These are phyloP conservation scores for Mallotus nudiflorus DNA, from an alignment of 345 rosid species.

Conservation along the genomic window DNA sequence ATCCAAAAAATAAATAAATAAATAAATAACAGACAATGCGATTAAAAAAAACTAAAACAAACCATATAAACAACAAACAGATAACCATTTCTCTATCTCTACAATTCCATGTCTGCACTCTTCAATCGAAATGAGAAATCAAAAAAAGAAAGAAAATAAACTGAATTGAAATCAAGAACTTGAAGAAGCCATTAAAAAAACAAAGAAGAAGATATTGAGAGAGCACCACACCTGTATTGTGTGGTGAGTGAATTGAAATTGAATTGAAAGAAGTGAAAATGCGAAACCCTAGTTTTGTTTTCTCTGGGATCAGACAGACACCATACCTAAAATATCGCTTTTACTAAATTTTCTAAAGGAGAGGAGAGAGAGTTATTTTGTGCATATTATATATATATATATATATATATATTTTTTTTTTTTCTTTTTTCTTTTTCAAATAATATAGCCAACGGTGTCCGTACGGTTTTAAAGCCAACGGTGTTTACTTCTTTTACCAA, in stretches of 20 bases:
- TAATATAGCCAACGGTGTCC: conserved; percentile 2
- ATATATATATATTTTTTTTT: too few relatives aligned
- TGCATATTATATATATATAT: too few relatives aligned
- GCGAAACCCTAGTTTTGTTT: conserved; percentile 19
- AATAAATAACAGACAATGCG: neutral
- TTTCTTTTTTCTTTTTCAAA: neutral
- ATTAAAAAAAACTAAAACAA: neutral
- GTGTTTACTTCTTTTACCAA: neutral
- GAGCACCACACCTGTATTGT: neutral
- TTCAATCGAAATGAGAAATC: too few relatives aligned
- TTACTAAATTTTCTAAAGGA: neutral
- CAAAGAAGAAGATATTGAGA: neutral
- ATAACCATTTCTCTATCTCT: neutral
- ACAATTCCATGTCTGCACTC: too few relatives aligned
- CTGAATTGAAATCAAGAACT: too few relatives aligned
- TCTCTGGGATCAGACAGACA: conserved; percentile 20
- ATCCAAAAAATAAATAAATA: too few relatives aligned
- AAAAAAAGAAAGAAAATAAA: too few relatives aligned
- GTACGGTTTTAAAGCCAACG: neutral
- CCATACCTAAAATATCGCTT: conserved; percentile 17
- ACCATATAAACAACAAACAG: neutral
- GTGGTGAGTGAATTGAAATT: conserved; percentile 8
- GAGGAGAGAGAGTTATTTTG: too few relatives aligned
- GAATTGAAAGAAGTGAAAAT: neutral
- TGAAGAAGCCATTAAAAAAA: neutral